Evolutionary conservation across 2,329 filamentous ascomycete species (phyloP).

Genomic region (Fusarium redolens): DNA sequence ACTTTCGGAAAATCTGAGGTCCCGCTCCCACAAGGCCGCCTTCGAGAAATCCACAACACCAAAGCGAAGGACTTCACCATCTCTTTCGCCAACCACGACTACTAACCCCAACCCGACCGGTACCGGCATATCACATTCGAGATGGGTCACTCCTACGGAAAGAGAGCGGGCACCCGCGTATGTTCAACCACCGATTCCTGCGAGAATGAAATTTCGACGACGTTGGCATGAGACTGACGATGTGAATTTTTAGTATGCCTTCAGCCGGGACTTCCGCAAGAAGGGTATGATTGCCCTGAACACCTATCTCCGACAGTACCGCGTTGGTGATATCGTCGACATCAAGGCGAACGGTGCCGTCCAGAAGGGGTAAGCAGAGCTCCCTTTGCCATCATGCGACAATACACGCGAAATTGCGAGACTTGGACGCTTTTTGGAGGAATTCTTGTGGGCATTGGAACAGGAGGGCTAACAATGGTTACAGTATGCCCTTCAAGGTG

Average conservation of each 20-base stretch:
- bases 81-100: constrained; percentile 56
- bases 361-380: constrained; percentile 85
- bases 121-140: constrained; percentile 64
- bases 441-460: constrained; percentile 10
- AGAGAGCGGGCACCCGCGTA: constrained; percentile 87
- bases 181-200: constrained; percentile 52
- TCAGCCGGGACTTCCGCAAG: constrained; percentile 93
- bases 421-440: constrained; percentile 21
- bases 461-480: constrained; percentile 50
- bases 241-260: constrained; percentile 75
- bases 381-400: constrained; percentile 32
- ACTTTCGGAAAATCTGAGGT: constrained; percentile 52
- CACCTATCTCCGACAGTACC: constrained; percentile 96
- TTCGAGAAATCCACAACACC: constrained; percentile 53
- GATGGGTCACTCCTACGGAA: constrained; percentile 90
- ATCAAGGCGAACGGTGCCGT: constrained; percentile 98
- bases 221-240: constrained; percentile 47
- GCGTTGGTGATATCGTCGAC: constrained; percentile 98
- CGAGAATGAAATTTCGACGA: constrained; percentile 25
- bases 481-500: constrained; percentile 97
- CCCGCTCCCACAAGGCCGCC: constrained; percentile 52
- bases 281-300: constrained; percentile 93
- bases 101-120: constrained; percentile 53
- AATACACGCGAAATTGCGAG: constrained; percentile 22
- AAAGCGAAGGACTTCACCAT: constrained; percentile 48